Percentiles rank a stretch among this genome's conserved stretches.
Evolutionary conservation across 2,329 filamentous ascomycete genomes (phyloP).

Genomic region (Chalaropsis ovoidea): DNA sequence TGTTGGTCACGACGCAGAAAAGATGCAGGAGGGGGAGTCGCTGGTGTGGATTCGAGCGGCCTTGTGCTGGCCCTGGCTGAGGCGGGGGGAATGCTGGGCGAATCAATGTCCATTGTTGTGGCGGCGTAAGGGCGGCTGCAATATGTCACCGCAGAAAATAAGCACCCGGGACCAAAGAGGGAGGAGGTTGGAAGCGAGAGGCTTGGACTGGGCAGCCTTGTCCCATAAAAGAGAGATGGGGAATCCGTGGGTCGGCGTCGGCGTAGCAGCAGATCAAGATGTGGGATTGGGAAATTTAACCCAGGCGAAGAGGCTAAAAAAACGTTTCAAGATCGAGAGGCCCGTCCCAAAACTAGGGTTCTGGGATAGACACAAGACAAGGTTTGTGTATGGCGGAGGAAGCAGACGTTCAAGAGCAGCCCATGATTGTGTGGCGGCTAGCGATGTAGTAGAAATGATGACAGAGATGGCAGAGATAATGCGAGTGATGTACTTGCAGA

Average conservation of each 20-base stretch:
- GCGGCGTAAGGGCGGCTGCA: slow-evolving; percentile 8
- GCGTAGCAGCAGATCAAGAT: background rate
- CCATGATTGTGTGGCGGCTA: background rate
- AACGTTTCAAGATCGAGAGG: slow-evolving; percentile 5
- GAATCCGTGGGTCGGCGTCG: background rate
- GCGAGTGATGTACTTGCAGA: background rate
- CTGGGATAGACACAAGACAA: background rate
- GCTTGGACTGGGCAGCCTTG: background rate
- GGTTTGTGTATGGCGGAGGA: background rate
- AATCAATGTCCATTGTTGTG: slow-evolving; percentile 17
- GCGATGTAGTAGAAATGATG: background rate
- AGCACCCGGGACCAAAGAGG: background rate
- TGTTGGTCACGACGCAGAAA: background rate
- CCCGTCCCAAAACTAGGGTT: slow-evolving; percentile 1
- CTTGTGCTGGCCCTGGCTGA: slow-evolving; percentile 12
- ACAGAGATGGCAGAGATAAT: background rate
- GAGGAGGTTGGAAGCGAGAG: slow-evolving; percentile 7
- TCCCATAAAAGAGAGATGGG: background rate
- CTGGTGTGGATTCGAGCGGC: slow-evolving; percentile 1
- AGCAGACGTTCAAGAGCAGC: background rate
- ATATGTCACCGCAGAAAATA: background rate
- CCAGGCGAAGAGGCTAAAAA: background rate
- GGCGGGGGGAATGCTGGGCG: slow-evolving; percentile 21
- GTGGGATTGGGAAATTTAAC: background rate
- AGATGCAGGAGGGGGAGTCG: background rate